A percentile compares a stretch with the other conserved stretches of the same genome.
These are phyloP conservation scores for Taphrina wiesneri DNA, from an alignment of 1,139 yeast genomes.

Conservation along the genomic window DNA sequence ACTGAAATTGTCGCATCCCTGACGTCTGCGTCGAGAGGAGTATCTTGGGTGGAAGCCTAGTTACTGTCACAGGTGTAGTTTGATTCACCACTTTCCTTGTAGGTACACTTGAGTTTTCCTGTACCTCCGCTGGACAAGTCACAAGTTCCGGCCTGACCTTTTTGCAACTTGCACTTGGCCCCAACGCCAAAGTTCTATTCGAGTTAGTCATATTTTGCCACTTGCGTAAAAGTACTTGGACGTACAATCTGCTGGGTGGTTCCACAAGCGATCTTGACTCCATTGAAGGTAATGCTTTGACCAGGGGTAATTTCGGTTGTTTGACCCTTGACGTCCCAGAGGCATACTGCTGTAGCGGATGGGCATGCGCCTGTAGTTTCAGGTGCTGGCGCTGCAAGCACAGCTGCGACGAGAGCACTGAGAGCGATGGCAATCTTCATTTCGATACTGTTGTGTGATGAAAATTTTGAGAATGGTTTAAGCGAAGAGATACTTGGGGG, in stretches of 20 bases:
- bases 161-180: conserved; percentile 7
- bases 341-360: neutral
- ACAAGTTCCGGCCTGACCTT: neutral
- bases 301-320: neutral
- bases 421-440: neutral
- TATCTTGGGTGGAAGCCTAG: neutral
- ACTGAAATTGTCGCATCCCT: too few species aligned
- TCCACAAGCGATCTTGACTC: conserved; percentile 5
- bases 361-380: too few species aligned
- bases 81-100: neutral
- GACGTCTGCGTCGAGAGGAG: too few species aligned
- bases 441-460: too few species aligned
- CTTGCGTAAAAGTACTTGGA: neutral
- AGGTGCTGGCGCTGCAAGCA: conserved; percentile 1
- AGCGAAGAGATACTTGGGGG: neutral
- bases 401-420: conserved; percentile 9
- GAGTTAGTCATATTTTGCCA: too few species aligned
- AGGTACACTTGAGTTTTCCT: neutral
- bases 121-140: neutral
- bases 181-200: conserved; percentile 5
- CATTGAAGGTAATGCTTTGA: neutral
- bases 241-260: neutral
- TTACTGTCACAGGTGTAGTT: neutral
- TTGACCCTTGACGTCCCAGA: neutral
- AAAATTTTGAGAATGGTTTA: too few species aligned